Conservation (phyloP, 2,329 filamentous ascomycete genomes). For the Nigrograna mackinnonii region DNA sequence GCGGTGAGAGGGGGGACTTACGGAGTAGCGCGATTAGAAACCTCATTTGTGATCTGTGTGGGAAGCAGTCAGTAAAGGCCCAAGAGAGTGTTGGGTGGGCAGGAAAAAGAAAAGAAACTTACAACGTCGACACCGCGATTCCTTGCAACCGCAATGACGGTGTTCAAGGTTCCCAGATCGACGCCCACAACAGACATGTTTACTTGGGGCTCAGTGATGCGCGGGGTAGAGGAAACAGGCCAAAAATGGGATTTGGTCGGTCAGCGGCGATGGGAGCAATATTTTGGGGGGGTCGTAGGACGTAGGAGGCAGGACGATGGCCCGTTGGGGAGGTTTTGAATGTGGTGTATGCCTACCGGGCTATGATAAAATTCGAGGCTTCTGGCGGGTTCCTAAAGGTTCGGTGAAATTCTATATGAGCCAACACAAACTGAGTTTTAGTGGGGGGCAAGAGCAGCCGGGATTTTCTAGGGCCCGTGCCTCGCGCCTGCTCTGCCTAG, state of each 20-base stretch:
- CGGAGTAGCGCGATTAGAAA: conserved; percentile 97
- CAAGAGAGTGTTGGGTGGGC: conserved; percentile 1
- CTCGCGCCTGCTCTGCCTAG: too few species aligned
- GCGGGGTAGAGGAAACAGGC: conserved; percentile 27
- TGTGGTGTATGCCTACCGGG: conserved; percentile 7
- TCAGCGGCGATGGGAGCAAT: background rate
- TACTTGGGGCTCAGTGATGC: too few species aligned
- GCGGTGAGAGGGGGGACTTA: conserved; percentile 59
- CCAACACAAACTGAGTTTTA: too few species aligned
- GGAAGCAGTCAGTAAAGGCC: conserved; percentile 30
- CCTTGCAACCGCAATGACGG: conserved; percentile 94
- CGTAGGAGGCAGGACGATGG: conserved; percentile 6
- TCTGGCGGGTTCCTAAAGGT: too few species aligned
- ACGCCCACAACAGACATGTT: conserved; percentile 73
- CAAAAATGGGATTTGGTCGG: background rate
- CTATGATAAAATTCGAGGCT: conserved; percentile 7
- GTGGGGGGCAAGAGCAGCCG: too few species aligned
- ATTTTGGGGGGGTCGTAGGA: conserved; percentile 3
- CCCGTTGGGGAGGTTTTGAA: conserved; percentile 12
- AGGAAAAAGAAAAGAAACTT: conserved; percentile 52
- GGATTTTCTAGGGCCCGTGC: too few species aligned
- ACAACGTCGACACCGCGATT: conserved; percentile 99
- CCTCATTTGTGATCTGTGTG: conserved; percentile 96
- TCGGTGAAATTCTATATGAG: conserved; percentile 5
- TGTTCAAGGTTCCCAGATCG: conserved; percentile 96